These are phyloP conservation scores for Aureobasidium sp. DNA, from an alignment of 2,329 filamentous ascomycete genomes.

Conservation along the genomic window DNA sequence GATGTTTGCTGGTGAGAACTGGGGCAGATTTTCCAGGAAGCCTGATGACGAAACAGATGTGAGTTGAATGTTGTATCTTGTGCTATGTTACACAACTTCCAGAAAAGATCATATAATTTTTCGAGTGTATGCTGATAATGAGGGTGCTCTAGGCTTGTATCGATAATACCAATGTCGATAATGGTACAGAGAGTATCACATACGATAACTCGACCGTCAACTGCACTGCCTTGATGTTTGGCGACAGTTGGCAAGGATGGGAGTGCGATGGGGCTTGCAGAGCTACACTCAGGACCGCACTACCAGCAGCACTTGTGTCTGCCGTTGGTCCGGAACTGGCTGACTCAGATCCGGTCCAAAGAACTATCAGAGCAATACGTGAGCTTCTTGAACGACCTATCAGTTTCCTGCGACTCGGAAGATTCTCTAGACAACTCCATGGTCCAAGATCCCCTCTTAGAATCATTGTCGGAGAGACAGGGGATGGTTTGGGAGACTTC, in stretches of 20 bases:
- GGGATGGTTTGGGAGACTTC: background rate
- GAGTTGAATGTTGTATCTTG: background rate
- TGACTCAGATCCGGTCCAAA: background rate
- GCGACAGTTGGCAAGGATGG: background rate
- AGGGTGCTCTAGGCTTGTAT: background rate
- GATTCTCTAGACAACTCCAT: background rate
- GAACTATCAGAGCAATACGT: background rate
- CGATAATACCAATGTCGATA: background rate
- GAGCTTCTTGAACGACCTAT: background rate
- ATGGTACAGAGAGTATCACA: background rate
- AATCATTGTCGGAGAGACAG: background rate
- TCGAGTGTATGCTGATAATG: background rate
- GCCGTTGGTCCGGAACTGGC: background rate
- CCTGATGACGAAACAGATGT: background rate
- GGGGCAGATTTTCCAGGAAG: background rate
- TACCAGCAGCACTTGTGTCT: background rate
- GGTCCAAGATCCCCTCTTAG: background rate
- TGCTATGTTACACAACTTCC: background rate
- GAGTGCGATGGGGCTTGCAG: background rate
- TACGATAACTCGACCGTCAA: background rate
- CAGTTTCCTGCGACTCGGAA: background rate
- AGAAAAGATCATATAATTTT: background rate
- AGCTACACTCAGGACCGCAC: background rate
- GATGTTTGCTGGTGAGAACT: background rate
- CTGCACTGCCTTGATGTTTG: background rate